Evolutionary conservation across 805 yeast species (phyloP).

Genomic region (Barnettozyma californica): DNA sequence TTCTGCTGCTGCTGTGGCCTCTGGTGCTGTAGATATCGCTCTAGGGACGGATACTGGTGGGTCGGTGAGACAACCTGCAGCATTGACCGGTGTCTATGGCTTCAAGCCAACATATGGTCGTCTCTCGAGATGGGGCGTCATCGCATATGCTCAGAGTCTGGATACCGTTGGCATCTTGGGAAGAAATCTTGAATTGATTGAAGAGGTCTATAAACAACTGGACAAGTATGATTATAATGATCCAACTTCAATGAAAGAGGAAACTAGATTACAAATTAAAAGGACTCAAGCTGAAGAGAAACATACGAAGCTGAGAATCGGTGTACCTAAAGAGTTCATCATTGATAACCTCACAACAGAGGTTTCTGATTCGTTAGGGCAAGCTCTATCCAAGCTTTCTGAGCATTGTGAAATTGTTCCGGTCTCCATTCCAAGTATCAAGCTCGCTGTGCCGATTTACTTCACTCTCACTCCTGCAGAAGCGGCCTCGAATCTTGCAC

Average conservation of each 20-base stretch:
- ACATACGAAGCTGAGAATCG: constrained; percentile 43
- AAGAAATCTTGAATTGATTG: constrained; percentile 38
- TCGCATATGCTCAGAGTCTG: constrained; percentile 88
- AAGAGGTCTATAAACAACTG: constrained; percentile 47
- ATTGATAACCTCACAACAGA: constrained; percentile 47
- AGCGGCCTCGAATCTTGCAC: constrained; percentile 85
- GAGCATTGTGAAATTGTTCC: constrained; percentile 43
- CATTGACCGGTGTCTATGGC: constrained; percentile 78
- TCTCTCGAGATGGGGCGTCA: constrained; percentile 85
- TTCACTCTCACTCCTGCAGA: constrained; percentile 89
- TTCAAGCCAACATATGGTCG: constrained; percentile 94
- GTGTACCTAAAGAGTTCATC: constrained; percentile 66
- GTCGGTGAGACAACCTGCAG: constrained; percentile 86
- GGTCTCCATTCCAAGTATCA: constrained; percentile 68
- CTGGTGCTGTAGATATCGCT: constrained; percentile 63
- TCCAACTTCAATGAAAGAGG: constrained; percentile 57
- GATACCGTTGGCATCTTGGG: constrained; percentile 90
- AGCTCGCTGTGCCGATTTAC: constrained; percentile 68
- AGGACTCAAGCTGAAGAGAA: neutral
- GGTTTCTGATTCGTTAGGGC: constrained; percentile 43
- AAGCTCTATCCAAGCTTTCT: constrained; percentile 39
- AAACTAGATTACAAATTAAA: constrained; percentile 26
- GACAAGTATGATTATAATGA: constrained; percentile 67
- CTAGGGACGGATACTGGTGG: constrained; percentile 98
- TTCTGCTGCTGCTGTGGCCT: constrained; percentile 86